Conservation (phyloP, 2,329 filamentous ascomycete species). For the Hymenoscyphus linearis region DNA sequence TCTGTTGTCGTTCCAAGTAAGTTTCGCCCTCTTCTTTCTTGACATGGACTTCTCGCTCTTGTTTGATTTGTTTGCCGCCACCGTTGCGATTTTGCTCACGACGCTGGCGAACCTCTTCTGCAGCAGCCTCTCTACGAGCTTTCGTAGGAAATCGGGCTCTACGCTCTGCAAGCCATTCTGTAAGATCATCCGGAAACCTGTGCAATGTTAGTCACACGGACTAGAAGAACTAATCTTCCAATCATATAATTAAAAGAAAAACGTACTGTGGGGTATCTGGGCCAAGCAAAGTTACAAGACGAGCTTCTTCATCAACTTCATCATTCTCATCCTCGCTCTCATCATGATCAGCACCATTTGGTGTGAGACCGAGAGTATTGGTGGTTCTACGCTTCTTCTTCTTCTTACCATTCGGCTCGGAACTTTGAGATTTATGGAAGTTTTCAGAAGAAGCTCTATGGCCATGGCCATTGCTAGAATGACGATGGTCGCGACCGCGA, state of each 20-base stretch:
- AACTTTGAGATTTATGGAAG: slow-evolving; percentile 47
- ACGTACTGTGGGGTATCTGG: slow-evolving; percentile 34
- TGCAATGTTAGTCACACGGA: slow-evolving; percentile 33
- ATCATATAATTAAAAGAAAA: slow-evolving; percentile 17
- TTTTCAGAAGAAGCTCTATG: slow-evolving; percentile 28
- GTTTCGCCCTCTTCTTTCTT: slow-evolving; percentile 47
- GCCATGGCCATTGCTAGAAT: slow-evolving; percentile 23
- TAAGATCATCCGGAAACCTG: slow-evolving; percentile 57
- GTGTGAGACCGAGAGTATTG: slow-evolving; percentile 67
- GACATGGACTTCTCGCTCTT: slow-evolving; percentile 2
- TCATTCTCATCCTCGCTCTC: slow-evolving; percentile 59
- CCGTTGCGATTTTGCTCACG: slow-evolving; percentile 27
- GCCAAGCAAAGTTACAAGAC: slow-evolving; percentile 34
- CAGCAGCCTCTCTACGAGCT: slow-evolving; percentile 60
- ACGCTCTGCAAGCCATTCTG: slow-evolving; percentile 75
- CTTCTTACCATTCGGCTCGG: slow-evolving; percentile 39
- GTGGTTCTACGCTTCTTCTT: slow-evolving; percentile 65
- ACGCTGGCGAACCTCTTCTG: slow-evolving; percentile 40
- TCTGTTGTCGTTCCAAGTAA: slow-evolving; percentile 49
- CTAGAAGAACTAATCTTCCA: slow-evolving; percentile 28
- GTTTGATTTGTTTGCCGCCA: slow-evolving; percentile 31
- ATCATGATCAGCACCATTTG: slow-evolving; percentile 44
- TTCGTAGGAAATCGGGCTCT: slow-evolving; percentile 76
- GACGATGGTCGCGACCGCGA: slow-evolving; percentile 33
- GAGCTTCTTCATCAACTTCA: slow-evolving; percentile 57